These are phyloP conservation scores for Collybia mongolica DNA, from an alignment of 768 basidiomycete species.

Conservation along the genomic window DNA sequence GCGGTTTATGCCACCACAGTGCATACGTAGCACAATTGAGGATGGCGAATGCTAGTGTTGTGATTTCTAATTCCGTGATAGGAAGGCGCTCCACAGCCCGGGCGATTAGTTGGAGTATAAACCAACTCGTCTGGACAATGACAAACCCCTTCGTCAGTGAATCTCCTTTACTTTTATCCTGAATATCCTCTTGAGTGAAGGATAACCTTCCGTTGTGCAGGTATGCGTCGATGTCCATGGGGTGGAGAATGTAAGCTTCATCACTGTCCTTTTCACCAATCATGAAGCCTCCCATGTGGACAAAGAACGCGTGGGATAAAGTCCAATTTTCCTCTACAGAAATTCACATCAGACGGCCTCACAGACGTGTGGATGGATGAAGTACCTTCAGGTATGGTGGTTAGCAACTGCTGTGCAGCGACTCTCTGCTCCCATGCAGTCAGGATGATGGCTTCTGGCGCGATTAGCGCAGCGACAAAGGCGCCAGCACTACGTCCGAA, in stretches of 20 bases:
- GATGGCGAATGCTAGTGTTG: conserved; percentile 5
- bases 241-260: too few species aligned
- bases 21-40: conserved; percentile 7
- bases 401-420: conserved; percentile 3
- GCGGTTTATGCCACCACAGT: conserved; percentile 12
- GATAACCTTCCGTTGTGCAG: background rate
- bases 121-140: conserved; percentile 6
- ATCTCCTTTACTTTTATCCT: conserved; percentile 11
- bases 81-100: background rate
- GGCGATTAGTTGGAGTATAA: background rate
- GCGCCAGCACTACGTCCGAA: too few species aligned
- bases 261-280: too few species aligned
- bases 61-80: conserved; percentile 6
- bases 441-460: too few species aligned
- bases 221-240: background rate
- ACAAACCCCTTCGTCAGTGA: conserved; percentile 6
- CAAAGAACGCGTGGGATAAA: too few species aligned
- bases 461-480: too few species aligned
- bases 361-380: background rate
- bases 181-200: background rate
- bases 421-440: background rate
- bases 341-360: too few species aligned
- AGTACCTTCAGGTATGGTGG: background rate
- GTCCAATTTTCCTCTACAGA: too few species aligned
- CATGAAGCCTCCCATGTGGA: too few species aligned